These are phyloP conservation scores for Coemansia sp. DNA, from an alignment of 192 early-diverging fungal species.

Conservation along the genomic window DNA sequence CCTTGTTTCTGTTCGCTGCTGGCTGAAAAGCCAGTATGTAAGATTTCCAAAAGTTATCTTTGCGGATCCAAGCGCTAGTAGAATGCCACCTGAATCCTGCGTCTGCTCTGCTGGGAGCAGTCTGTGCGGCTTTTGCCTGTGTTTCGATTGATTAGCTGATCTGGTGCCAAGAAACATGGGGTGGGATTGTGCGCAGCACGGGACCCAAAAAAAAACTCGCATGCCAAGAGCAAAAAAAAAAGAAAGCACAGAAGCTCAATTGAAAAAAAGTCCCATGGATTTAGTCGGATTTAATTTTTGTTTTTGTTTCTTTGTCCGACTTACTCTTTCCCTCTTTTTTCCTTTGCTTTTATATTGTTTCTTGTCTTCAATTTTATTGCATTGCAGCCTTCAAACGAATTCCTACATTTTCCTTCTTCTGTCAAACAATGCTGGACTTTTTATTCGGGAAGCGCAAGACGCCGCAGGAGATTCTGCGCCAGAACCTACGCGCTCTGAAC, in stretches of 20 bases:
- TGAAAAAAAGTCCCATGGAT: neutral
- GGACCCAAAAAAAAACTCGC: neutral
- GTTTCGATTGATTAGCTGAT: neutral
- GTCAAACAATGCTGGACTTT: constrained; percentile 58
- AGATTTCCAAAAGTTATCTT: neutral
- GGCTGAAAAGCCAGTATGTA: neutral
- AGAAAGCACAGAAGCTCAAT: neutral
- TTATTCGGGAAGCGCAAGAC: constrained; percentile 80
- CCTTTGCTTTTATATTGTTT: neutral
- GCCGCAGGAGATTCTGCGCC: constrained; percentile 88
- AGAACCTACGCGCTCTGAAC: constrained; percentile 84
- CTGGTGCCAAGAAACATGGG: neutral
- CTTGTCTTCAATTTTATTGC: neutral
- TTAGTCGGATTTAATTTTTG: too few relatives aligned
- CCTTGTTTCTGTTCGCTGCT: neutral
- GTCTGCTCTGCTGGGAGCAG: neutral
- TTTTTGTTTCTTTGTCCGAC: neutral
- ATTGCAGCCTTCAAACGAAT: neutral
- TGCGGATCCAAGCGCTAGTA: neutral
- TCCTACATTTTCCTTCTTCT: neutral
- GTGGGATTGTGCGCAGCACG: neutral
- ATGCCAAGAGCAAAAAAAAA: constrained; percentile 2
- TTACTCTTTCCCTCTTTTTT: neutral
- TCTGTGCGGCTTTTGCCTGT: neutral
- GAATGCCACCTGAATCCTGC: neutral